Evolutionary conservation across 441 rosid genomes (phyloP).

Genomic region (Biscutella laevigata): DNA sequence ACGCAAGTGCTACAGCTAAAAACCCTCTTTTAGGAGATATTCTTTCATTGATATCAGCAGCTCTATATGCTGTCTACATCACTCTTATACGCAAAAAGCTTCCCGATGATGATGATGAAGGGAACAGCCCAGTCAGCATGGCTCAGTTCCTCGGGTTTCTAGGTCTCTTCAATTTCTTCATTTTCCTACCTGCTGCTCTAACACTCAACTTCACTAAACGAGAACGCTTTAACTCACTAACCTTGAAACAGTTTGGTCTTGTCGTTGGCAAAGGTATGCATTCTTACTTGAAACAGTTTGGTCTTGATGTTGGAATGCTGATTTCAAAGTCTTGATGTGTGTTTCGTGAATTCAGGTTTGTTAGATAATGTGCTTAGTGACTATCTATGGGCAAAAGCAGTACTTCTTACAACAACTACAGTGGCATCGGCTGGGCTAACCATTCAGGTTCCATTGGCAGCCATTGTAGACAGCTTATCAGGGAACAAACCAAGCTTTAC

Average conservation of each 20-base stretch:
- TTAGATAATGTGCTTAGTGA: slow-evolving; percentile 88
- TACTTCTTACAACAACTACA: slow-evolving; percentile 78
- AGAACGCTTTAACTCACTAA: slow-evolving; percentile 56
- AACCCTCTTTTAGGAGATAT: slow-evolving; percentile 75
- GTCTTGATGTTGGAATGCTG: not conserved
- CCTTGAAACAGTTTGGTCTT: slow-evolving; percentile 62
- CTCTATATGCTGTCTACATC: slow-evolving; percentile 67
- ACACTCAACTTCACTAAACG: slow-evolving; percentile 55
- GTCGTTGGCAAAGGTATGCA: slow-evolving; percentile 86
- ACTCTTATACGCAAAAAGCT: slow-evolving; percentile 79
- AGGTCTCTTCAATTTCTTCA: slow-evolving; percentile 72
- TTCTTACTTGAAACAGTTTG: too few species aligned
- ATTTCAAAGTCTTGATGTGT: not conserved
- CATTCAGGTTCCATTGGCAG: slow-evolving; percentile 92
- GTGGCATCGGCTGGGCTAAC: slow-evolving; percentile 94
- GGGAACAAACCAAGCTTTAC: slow-evolving; percentile 64
- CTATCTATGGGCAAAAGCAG: slow-evolving; percentile 93
- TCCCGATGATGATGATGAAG: slow-evolving; percentile 82
- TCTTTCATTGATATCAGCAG: slow-evolving; percentile 71
- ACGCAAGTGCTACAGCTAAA: slow-evolving; percentile 38
- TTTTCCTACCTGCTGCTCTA: slow-evolving; percentile 73
- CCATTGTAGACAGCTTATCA: slow-evolving; percentile 56
- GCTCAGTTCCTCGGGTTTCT: slow-evolving; percentile 86
- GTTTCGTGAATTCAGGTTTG: slow-evolving; percentile 43
- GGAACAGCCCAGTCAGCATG: slow-evolving; percentile 65